These are phyloP conservation scores for Geotrichum australiense DNA, from an alignment of 1,139 yeast species.

Conservation along the genomic window DNA sequence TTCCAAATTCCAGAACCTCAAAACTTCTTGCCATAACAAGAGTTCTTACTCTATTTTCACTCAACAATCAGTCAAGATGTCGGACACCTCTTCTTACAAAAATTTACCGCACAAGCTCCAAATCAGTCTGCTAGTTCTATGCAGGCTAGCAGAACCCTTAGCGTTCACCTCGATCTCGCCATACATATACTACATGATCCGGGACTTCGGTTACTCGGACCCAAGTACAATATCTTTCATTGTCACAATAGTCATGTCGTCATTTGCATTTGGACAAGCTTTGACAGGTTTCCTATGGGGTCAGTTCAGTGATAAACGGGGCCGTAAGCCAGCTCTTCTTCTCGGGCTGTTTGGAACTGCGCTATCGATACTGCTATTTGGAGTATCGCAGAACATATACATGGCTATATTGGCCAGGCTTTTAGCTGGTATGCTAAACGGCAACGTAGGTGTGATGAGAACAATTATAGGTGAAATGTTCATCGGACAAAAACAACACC, in stretches of 20 bases:
- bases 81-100: constrained; percentile 27
- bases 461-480: constrained; percentile 56
- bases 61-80: no score
- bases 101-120: constrained; percentile 27
- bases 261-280: constrained; percentile 50
- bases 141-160: constrained; percentile 50
- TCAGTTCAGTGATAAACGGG: constrained; percentile 43
- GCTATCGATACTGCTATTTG: constrained; percentile 43
- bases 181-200: constrained; percentile 54
- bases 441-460: constrained; percentile 53
- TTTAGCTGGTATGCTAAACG: constrained; percentile 50
- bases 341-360: constrained; percentile 48
- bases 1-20: no score
- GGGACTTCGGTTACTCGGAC: constrained; percentile 48
- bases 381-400: constrained; percentile 45
- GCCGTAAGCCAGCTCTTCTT: constrained; percentile 48
- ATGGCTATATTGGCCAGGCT: constrained; percentile 47
- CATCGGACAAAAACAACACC: constrained; percentile 44
- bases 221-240: constrained; percentile 45
- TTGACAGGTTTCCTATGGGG: constrained; percentile 55
- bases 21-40: no score
- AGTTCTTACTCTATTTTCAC: background rate
- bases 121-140: constrained; percentile 26
- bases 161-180: constrained; percentile 58
- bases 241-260: constrained; percentile 45